A percentile compares a stretch with the other conserved stretches of the same genome.
Evolutionary conservation across 2,329 filamentous ascomycete species (phyloP).

Genomic region (Zasmidium citrigriseum): DNA sequence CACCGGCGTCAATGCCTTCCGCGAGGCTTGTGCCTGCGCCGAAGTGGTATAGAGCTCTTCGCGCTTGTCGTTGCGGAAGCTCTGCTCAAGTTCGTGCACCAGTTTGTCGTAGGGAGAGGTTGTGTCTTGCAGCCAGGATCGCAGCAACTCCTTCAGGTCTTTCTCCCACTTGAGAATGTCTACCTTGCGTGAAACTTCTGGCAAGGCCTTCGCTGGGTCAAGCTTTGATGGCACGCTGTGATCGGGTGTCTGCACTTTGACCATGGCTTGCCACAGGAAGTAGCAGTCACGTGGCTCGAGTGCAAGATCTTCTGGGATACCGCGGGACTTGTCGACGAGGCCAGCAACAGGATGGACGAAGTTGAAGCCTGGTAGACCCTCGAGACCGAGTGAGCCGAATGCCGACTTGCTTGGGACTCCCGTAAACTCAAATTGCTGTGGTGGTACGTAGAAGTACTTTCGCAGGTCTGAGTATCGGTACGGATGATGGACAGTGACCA

Average conservation of each 20-base stretch:
- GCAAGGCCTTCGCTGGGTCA: slow-evolving; percentile 52
- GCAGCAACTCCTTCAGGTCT: slow-evolving; percentile 59
- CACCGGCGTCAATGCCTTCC: slow-evolving; percentile 12
- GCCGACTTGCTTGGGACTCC: slow-evolving; percentile 50
- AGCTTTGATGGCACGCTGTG: slow-evolving; percentile 51
- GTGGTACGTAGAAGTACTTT: slow-evolving; percentile 68
- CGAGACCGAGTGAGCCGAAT: slow-evolving; percentile 49
- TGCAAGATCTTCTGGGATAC: slow-evolving; percentile 66
- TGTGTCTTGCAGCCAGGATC: slow-evolving; percentile 60
- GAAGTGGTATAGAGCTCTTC: slow-evolving; percentile 27
- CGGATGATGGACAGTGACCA: slow-evolving; percentile 69
- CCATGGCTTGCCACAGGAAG: slow-evolving; percentile 65
- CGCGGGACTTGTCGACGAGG: slow-evolving; percentile 62
- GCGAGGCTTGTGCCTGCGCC: slow-evolving; percentile 1
- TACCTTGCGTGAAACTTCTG: slow-evolving; percentile 60
- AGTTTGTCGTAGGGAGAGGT: slow-evolving; percentile 56
- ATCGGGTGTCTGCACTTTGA: slow-evolving; percentile 52
- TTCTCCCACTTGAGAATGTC: slow-evolving; percentile 68
- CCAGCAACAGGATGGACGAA: slow-evolving; percentile 69
- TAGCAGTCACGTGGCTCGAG: slow-evolving; percentile 73
- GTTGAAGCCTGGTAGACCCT: slow-evolving; percentile 52
- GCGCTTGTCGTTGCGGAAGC: slow-evolving; percentile 25
- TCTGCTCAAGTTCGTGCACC: slow-evolving; percentile 49
- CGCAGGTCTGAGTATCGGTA: slow-evolving; percentile 74
- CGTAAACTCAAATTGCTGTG: slow-evolving; percentile 51